Conservation (phyloP, 139 green algal species). For the Trebouxia sp. region DNA sequence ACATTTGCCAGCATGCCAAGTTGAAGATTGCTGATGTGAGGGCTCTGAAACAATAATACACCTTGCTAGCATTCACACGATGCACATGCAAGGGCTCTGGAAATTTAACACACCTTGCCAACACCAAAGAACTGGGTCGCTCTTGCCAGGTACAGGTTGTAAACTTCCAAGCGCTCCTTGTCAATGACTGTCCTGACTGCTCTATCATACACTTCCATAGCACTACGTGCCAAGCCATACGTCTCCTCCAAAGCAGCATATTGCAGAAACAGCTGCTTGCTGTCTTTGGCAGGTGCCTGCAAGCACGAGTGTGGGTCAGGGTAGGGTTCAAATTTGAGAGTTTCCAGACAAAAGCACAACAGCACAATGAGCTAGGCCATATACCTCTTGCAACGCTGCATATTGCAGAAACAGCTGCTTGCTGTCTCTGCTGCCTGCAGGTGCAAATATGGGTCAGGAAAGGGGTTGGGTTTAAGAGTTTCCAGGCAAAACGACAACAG, state of each 20-base stretch:
- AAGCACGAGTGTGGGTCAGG: not conserved
- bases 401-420: slow-evolving; percentile 82
- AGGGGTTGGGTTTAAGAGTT: no score
- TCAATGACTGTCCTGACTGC: slow-evolving; percentile 74
- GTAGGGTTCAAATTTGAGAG: no score
- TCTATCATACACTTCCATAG: slow-evolving; percentile 88
- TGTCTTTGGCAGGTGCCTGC: slow-evolving; percentile 58
- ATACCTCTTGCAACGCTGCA: no score
- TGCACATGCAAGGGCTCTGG: no score
- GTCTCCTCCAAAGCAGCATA: slow-evolving; percentile 94
- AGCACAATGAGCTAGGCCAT: no score
- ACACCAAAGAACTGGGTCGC: slow-evolving; percentile 95
- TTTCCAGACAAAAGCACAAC: no score
- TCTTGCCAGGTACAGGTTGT: slow-evolving; percentile 86
- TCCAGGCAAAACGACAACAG: no score
- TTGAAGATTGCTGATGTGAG: no score
- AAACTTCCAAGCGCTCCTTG: slow-evolving; percentile 75
- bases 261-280: slow-evolving; percentile 75
- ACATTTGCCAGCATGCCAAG: no score
- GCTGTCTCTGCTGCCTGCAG: slow-evolving; percentile 54
- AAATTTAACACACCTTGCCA: slow-evolving; percentile 65
- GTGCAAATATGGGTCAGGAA: not conserved
- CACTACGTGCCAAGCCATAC: slow-evolving; percentile 85
- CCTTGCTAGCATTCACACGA: no score
- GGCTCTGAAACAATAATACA: no score